Conservation (phyloP, 306 rosid genomes). For the Aeschynomene evenia region DNA sequence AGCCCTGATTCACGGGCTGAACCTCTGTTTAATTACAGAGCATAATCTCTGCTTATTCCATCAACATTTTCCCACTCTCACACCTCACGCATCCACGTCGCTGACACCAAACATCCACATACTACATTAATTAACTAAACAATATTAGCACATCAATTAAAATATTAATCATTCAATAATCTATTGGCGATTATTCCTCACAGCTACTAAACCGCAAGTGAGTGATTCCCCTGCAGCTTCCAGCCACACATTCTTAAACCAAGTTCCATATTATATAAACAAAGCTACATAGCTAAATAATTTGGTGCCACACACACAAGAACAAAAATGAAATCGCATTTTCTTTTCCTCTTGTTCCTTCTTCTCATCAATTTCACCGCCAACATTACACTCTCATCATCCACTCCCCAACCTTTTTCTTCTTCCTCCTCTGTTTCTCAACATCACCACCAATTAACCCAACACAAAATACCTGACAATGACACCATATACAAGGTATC, state of each 20-base stretch:
- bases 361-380: constrained; percentile 25
- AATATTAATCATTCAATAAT: neutral
- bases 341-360: constrained; percentile 28
- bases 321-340: constrained; percentile 40
- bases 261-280: constrained; percentile 29
- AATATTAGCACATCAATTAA: neutral
- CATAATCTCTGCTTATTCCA: neutral
- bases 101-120: neutral
- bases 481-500: constrained; percentile 63
- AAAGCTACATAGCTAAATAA: constrained; percentile 13
- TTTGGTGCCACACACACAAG: constrained; percentile 17
- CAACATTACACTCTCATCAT: neutral
- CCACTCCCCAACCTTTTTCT: constrained; percentile 5
- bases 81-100: neutral
- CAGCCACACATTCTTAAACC: neutral
- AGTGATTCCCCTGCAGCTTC: neutral
- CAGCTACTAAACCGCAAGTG: neutral
- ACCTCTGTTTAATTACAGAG: constrained; percentile 1
- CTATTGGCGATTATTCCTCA: constrained; percentile 5
- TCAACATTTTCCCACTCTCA: neutral
- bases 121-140: too few species aligned
- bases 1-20: constrained; percentile 36
- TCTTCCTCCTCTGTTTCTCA: neutral
- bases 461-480: constrained; percentile 42
- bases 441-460: constrained; percentile 20